Conservation (phyloP, 768 basidiomycete species). For the Naganishia vaughanmartiniae region DNA sequence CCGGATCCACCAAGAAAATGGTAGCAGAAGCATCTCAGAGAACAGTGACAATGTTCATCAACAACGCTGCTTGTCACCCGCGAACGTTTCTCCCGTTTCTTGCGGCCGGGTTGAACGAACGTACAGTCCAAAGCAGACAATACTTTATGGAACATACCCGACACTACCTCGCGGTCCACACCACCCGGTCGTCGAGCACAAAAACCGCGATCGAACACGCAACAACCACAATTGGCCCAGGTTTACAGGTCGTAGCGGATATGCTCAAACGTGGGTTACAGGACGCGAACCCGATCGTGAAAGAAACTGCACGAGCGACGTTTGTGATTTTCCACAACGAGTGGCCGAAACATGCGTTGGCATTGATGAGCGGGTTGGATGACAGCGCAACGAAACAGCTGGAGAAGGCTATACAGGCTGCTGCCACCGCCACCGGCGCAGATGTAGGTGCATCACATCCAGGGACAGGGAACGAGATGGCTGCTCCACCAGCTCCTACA, state of each 20-base stretch:
- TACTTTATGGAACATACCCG: conserved; percentile 70
- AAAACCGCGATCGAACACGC: conserved; percentile 46
- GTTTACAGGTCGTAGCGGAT: conserved; percentile 60
- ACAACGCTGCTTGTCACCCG: conserved; percentile 68
- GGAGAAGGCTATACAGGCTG: conserved; percentile 72
- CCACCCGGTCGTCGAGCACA: conserved; percentile 54
- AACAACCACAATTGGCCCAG: conserved; percentile 57
- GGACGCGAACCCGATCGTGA: conserved; percentile 76
- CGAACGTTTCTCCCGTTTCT: conserved; percentile 68
- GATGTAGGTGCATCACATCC: background rate
- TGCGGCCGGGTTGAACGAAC: conserved; percentile 70
- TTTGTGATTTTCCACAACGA: conserved; percentile 79
- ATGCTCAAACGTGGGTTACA: conserved; percentile 67
- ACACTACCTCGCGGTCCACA: conserved; percentile 72
- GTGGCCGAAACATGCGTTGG: conserved; percentile 69
- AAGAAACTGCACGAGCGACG: conserved; percentile 65
- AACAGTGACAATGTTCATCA: conserved; percentile 66
- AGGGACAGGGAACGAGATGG: background rate
- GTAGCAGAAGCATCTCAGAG: conserved; percentile 80
- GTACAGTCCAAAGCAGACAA: conserved; percentile 70
- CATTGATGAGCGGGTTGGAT: conserved; percentile 69
- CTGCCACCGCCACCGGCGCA: background rate
- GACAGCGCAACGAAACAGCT: conserved; percentile 70
- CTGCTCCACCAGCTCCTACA: background rate
- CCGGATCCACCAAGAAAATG: conserved; percentile 85